phyloP scores from a whole-genome alignment of 371 early-diverging fungal genomes.

The Actinomortierella ambigua region DNA sequence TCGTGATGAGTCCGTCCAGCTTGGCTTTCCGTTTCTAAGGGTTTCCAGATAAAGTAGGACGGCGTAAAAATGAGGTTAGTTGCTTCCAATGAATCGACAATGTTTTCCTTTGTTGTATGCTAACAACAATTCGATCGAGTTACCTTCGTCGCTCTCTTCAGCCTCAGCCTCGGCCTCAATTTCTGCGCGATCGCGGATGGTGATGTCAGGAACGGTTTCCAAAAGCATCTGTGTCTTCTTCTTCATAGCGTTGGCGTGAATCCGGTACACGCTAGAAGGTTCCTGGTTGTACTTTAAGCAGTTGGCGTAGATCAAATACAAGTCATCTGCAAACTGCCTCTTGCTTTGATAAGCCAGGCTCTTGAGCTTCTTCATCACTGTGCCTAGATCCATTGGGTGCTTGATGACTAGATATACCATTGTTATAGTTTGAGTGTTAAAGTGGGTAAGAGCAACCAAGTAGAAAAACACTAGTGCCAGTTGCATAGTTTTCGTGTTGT shows the following conservation, averaged over 20 bases:
- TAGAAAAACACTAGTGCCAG: no score
- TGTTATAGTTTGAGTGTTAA: no score
- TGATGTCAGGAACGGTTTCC: conserved; percentile 83
- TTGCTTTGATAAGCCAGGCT: conserved; percentile 72
- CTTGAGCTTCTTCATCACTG: conserved; percentile 84
- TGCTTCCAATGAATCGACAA: no score
- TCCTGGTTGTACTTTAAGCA: conserved; percentile 83
- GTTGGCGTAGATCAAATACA: conserved; percentile 84
- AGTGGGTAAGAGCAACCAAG: no score
- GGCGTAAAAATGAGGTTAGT: no score
- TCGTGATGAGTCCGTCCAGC: conserved; percentile 26
- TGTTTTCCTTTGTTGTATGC: no score
- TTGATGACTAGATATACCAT: conserved; percentile 85
- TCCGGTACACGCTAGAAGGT: conserved; percentile 76
- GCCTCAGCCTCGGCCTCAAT: conserved; percentile 47
- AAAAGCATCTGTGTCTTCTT: conserved; percentile 75
- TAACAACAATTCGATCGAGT: no score
- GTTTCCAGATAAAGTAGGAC: no score
- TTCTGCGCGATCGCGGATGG: conserved; percentile 65
- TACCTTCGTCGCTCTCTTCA: conserved; percentile 37
- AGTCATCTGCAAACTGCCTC: conserved; percentile 79
- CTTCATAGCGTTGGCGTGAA: conserved; percentile 85
- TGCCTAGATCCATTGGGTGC: conserved; percentile 94
- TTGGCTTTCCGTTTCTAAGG: conserved; percentile 16
- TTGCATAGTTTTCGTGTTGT: not conserved